A percentile compares a stretch with the other conserved stretches of the same genome.
Evolutionary conservation across 805 yeast genomes (phyloP).

Genomic region (Wickerhamiella lipophila): DNA sequence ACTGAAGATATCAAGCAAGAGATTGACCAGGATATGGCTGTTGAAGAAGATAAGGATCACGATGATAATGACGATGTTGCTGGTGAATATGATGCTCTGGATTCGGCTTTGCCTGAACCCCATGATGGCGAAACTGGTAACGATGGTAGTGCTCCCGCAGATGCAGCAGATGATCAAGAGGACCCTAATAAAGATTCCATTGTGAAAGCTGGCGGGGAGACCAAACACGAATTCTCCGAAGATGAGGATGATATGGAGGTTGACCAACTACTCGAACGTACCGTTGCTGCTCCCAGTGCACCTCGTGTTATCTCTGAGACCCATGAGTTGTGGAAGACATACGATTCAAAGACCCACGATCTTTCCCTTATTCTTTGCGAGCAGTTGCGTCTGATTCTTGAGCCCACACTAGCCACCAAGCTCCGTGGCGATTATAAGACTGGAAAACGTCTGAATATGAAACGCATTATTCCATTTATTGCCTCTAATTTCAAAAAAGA

Average conservation of each 20-base stretch:
- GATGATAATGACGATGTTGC: constrained; percentile 24
- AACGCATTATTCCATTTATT: constrained; percentile 91
- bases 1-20: constrained; percentile 56
- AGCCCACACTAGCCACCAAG: constrained; percentile 94
- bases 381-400: constrained; percentile 81
- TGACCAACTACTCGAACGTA: constrained; percentile 1
- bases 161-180: constrained; percentile 18
- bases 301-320: constrained; percentile 37
- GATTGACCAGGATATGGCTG: constrained; percentile 40
- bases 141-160: constrained; percentile 18
- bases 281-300: background rate
- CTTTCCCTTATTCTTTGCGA: constrained; percentile 79
- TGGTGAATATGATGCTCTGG: constrained; percentile 13
- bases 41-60: constrained; percentile 28
- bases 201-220: constrained; percentile 24
- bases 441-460: constrained; percentile 94
- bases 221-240: constrained; percentile 1
- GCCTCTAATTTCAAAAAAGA: constrained; percentile 96
- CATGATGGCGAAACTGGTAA: constrained; percentile 24
- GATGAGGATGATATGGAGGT: constrained; percentile 12
- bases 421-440: constrained; percentile 91
- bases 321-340: constrained; percentile 63
- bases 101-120: constrained; percentile 12
- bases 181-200: constrained; percentile 17
- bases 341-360: constrained; percentile 79